phyloP scores from a whole-genome alignment of 2,329 filamentous ascomycete genomes.

The Dactylellina drechsleri region DNA sequence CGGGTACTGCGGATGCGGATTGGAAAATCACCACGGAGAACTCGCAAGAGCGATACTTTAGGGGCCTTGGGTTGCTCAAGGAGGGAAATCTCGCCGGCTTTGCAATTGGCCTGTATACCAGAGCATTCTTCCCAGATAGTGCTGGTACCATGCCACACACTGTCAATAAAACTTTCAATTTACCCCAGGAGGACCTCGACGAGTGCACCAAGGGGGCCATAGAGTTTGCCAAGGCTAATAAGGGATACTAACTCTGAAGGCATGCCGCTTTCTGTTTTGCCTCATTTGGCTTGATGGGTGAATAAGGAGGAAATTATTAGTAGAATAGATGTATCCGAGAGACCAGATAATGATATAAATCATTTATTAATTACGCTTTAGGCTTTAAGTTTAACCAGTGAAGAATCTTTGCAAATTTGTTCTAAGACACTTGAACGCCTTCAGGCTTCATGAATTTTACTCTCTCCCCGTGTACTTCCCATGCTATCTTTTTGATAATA shows the following conservation, averaged over 20 bases:
- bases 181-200: constrained; percentile 71
- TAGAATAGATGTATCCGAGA: too few species aligned
- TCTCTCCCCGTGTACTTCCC: too few species aligned
- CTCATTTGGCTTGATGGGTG: not conserved
- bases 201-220: constrained; percentile 67
- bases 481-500: too few species aligned
- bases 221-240: constrained; percentile 61
- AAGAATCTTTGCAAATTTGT: too few species aligned
- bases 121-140: constrained; percentile 66
- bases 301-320: not conserved
- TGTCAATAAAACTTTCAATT: constrained; percentile 68
- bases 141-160: constrained; percentile 63
- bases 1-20: constrained; percentile 68
- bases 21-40: constrained; percentile 69
- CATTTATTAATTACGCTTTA: too few species aligned
- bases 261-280: not conserved
- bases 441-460: too few species aligned
- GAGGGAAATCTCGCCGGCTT: constrained; percentile 64
- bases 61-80: constrained; percentile 63
- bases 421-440: too few species aligned
- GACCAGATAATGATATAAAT: too few species aligned
- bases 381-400: too few species aligned
- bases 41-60: constrained; percentile 64
- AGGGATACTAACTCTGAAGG: not conserved
- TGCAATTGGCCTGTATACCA: constrained; percentile 67